Base-by-base conservation (phyloP, 208 protist genomes). In the Jaenimonas drosophilae region DNA sequence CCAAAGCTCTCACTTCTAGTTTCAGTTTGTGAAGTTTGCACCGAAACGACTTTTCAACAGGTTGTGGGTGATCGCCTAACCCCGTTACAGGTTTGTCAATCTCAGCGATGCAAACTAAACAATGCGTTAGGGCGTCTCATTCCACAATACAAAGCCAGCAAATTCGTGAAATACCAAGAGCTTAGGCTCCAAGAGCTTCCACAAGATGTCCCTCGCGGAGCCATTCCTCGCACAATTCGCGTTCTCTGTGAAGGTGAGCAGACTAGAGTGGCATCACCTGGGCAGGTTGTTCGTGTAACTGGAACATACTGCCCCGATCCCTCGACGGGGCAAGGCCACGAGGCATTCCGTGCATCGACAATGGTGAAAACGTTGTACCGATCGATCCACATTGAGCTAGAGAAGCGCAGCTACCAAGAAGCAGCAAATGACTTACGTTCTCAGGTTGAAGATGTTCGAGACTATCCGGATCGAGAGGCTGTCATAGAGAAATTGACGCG, bases 401-500 rank as follows among this genome's bases (percentile, higher is more conserved):
- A 88, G 41, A 94, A 90, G 54, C 64, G 74, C n/a, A 87, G 69
- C 48, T 94, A 94, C 53, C 64, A 81, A 37, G 76, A 87, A n/a
- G 64, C 79, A 16, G 79, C 76, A 44, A 66, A 76, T 9, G 73
- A 89, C 36, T 53, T 88, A 28, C 73, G 65, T 21, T 40, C 65
- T 9, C 75, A 86, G 37, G 60, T 94, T 11, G 65, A 82, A 46
- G 62, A 70, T 48, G 67, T 78, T 62, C 49, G 92, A 9, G 64
- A 84, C 3, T 80, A 88, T 47, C 76, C 76, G 14, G 79, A 90
- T 49, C 64, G 69, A 30, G 78, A 82, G 2, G 70, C 76, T 14
- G 57, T 99, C 1, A 86, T 99, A 23, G 97, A 98, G 24, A 98
- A 98, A 25, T 70, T 99, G 9, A 92, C 82, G 23, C 45, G 67